Percentiles rank a stretch among this genome's conserved stretches.
These are phyloP conservation scores for Alternaria atra DNA, from an alignment of 2,329 filamentous ascomycete genomes.

Conservation along the genomic window DNA sequence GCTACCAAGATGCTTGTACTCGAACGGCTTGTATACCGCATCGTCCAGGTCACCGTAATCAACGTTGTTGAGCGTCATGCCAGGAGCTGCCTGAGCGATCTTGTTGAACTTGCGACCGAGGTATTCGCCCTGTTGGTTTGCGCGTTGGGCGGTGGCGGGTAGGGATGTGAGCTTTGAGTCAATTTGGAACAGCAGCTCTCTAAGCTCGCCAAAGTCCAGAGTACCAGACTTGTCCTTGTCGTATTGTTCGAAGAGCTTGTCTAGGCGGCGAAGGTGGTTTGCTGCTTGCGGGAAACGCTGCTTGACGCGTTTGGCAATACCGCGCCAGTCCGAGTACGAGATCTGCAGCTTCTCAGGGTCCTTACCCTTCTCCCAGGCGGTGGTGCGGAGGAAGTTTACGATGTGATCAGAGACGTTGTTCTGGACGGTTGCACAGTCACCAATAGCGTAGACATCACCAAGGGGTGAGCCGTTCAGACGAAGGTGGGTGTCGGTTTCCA, in stretches of 20 bases:
- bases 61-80: slow-evolving; percentile 80
- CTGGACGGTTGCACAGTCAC: slow-evolving; percentile 95
- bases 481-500: slow-evolving; percentile 94
- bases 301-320: slow-evolving; percentile 82
- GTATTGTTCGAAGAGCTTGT: slow-evolving; percentile 89
- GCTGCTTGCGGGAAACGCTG: slow-evolving; percentile 90
- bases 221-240: slow-evolving; percentile 94
- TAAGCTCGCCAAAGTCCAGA: slow-evolving; percentile 90
- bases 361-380: slow-evolving; percentile 90
- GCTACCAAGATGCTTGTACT: slow-evolving; percentile 90
- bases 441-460: slow-evolving; percentile 95
- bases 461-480: slow-evolving; percentile 87
- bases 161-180: slow-evolving; percentile 94
- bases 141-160: slow-evolving; percentile 93
- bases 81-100: slow-evolving; percentile 78
- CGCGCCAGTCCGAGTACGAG: slow-evolving; percentile 86
- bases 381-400: slow-evolving; percentile 84
- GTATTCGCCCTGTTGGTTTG: slow-evolving; percentile 94
- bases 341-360: slow-evolving; percentile 89
- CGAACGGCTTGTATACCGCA: slow-evolving; percentile 91
- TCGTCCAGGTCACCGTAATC: slow-evolving; percentile 90
- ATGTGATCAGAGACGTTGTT: slow-evolving; percentile 96
- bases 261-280: slow-evolving; percentile 85
- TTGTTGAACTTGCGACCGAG: slow-evolving; percentile 94
- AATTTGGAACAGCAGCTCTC: slow-evolving; percentile 88